Evolutionary conservation across 441 rosid species (phyloP).

Genomic region (Caryocar brasiliense): DNA sequence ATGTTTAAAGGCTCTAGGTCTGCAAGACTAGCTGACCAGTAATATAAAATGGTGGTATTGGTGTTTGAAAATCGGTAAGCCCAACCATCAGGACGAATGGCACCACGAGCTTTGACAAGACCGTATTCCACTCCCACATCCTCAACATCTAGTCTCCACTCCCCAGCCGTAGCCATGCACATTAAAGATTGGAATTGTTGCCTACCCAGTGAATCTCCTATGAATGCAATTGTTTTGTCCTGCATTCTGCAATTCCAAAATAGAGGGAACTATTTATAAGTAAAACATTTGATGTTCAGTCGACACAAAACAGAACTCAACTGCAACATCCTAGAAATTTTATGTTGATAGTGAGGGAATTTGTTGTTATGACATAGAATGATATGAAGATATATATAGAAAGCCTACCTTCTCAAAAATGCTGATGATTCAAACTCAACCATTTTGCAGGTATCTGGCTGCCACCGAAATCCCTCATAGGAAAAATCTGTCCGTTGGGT

Average conservation of each 20-base stretch:
- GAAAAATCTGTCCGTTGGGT: constrained; percentile 68
- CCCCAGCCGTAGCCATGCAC: constrained; percentile 35
- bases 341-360: too few relatives aligned
- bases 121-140: constrained; percentile 27
- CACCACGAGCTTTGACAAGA: constrained; percentile 19
- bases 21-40: constrained; percentile 35
- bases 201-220: constrained; percentile 38
- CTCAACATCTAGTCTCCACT: constrained; percentile 16
- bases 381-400: not conserved
- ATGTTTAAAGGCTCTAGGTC: constrained; percentile 25
- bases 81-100: constrained; percentile 31
- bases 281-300: not conserved
- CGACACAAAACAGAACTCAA: not conserved
- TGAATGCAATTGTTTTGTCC: constrained; percentile 28
- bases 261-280: not conserved
- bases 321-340: not conserved
- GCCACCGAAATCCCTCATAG: constrained; percentile 65
- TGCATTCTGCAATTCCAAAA: constrained; percentile 33
- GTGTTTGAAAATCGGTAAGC: constrained; percentile 29
- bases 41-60: constrained; percentile 32
- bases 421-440: constrained; percentile 45
- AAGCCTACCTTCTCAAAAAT: constrained; percentile 53
- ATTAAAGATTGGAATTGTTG: constrained; percentile 38
- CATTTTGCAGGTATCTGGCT: constrained; percentile 60
- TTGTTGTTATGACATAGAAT: too few relatives aligned